A percentile compares a stretch with the other conserved stretches of the same genome.
Evolutionary conservation across 352 stramenopile species (phyloP).

Genomic region (Phytophthora cryptogea): DNA sequence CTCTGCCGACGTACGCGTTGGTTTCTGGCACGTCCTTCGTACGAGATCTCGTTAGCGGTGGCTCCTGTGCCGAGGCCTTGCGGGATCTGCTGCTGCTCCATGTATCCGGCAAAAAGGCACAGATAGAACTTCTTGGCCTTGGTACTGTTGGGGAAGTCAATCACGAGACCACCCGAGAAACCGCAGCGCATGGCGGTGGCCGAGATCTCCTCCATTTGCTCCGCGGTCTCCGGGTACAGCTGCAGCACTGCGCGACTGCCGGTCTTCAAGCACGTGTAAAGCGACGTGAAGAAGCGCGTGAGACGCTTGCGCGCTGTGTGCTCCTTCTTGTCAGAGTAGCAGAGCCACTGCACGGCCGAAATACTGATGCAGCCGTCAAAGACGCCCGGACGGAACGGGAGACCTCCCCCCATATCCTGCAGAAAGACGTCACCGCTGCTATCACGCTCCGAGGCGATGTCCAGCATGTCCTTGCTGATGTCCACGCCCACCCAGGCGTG

Average conservation of each 20-base stretch:
- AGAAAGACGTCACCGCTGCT: constrained; percentile 89
- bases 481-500: constrained; percentile 99
- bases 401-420: constrained; percentile 98
- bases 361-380: constrained; percentile 99
- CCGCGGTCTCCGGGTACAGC: constrained; percentile 98
- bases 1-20: constrained; percentile 41
- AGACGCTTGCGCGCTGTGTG: constrained; percentile 94
- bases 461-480: constrained; percentile 99
- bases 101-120: constrained; percentile 96
- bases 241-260: constrained; percentile 96
- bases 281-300: constrained; percentile 96
- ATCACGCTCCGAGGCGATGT: constrained; percentile 95
- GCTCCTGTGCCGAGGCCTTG: constrained; percentile 77
- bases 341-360: constrained; percentile 99
- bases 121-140: constrained; percentile 99
- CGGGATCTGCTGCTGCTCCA: constrained; percentile 75
- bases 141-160: constrained; percentile 99
- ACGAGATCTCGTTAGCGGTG: constrained; percentile 57
- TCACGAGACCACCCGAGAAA: constrained; percentile 96
- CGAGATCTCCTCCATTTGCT: constrained; percentile 96
- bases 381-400: constrained; percentile 96
- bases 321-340: constrained; percentile 98
- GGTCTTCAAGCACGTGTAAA: constrained; percentile 88
- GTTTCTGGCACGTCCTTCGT: constrained; percentile 65
- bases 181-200: constrained; percentile 87